Conservation (phyloP, 352 stramenopile genomes). For the Globisporangium middletonii region DNA sequence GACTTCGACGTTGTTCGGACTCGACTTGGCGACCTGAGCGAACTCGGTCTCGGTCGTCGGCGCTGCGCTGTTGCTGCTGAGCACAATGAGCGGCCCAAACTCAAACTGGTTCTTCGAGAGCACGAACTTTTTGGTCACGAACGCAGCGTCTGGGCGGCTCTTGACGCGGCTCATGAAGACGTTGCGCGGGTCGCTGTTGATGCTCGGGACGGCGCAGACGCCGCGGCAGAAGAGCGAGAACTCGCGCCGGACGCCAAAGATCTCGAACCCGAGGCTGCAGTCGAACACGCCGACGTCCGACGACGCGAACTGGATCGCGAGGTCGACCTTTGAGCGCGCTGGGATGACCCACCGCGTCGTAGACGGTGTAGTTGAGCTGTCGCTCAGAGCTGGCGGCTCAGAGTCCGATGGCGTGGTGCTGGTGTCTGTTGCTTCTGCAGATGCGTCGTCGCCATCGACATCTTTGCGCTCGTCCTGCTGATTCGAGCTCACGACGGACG, state of each 20-base stretch:
- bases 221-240: slow-evolving; percentile 82
- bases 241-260: slow-evolving; percentile 80
- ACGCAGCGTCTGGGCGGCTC: slow-evolving; percentile 43
- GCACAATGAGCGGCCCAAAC: slow-evolving; percentile 89
- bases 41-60: slow-evolving; percentile 49
- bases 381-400: slow-evolving; percentile 3
- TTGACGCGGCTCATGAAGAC: slow-evolving; percentile 94
- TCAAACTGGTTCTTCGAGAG: slow-evolving; percentile 87
- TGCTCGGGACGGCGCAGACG: slow-evolving; percentile 82
- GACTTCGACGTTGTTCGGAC: slow-evolving; percentile 78
- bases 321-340: slow-evolving; percentile 40
- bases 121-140: slow-evolving; percentile 91
- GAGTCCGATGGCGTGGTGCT: slow-evolving; percentile 1
- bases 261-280: slow-evolving; percentile 86
- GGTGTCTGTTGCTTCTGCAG: neutral
- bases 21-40: slow-evolving; percentile 34
- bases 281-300: slow-evolving; percentile 77
- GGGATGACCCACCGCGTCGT: slow-evolving; percentile 73
- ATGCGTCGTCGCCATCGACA: neutral
- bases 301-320: slow-evolving; percentile 83
- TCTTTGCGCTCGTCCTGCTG: neutral
- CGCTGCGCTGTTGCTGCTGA: neutral
- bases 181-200: slow-evolving; percentile 91
- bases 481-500: slow-evolving; percentile 2
- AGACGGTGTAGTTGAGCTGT: neutral